Evolutionary conservation across 2,329 filamentous ascomycete species (phyloP), one percentile per base, ranked within the genome.

Genomic region (Aspergillus sclerotialis): DNA sequence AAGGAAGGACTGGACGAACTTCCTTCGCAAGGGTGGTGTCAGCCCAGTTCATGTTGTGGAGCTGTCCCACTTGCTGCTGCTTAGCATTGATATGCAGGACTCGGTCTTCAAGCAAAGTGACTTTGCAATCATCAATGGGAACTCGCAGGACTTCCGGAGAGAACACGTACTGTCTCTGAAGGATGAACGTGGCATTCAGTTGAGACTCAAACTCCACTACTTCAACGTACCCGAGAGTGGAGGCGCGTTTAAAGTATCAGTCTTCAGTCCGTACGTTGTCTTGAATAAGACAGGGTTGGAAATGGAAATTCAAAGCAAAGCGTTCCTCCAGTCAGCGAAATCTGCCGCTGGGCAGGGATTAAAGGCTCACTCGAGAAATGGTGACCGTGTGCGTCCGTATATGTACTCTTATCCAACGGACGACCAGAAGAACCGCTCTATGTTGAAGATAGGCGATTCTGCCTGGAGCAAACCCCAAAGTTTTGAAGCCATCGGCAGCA

Each of bases 1-100:
- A 0, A 93, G 90, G 70, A 94, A 93, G 58, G 92, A 98, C 58
- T 98, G 92, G 92, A 93, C 87, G 4, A 98, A 98, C 59, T 98
- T 98, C 65, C 68, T 98, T 30, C 80, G 92, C 37, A 96, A 95
- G 61, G 92, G 93, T 16, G 93, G 93, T 10, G 82, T 96, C 37
- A 98, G 92, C 57, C 93, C 93, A 1, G 89, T 98, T 0, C 92
- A 98, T 56, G 89, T 96, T 7, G 90, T 96, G 12, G 90, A 98
- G 62, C 71, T 98, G 13, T 95, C 90, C 1, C 93, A 96, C 61
- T 71, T 98, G 7, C 72, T 98, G 3, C 71, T 98, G 18, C 75
- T 98, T 50, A 96, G 90, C 52, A 76, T 98, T 43, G 89, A 96
- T 52, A 86, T 98, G 80, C 87, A 98, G 63, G 92, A 98, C 54